phyloP scores from a whole-genome alignment of 306 rosid species.

The Nissolia schottii region DNA sequence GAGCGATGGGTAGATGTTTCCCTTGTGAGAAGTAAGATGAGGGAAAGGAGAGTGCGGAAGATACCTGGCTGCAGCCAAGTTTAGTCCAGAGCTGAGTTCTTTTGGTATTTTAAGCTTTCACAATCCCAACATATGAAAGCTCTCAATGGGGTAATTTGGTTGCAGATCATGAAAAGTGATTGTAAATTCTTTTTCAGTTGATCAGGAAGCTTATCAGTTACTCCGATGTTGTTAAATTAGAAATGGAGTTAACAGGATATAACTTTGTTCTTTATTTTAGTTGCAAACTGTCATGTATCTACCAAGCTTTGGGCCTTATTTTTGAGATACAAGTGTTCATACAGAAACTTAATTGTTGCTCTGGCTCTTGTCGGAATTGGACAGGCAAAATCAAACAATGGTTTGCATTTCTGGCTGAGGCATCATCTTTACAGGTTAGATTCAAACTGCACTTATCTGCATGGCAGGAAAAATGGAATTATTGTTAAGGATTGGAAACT shows the following conservation, averaged over 20 bases:
- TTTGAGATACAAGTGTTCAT: not conserved
- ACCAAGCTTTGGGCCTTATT: not conserved
- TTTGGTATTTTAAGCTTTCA: not conserved
- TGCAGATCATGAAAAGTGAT: constrained; percentile 11
- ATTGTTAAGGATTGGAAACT: not conserved
- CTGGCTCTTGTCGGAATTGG: not conserved
- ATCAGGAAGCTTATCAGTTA: constrained; percentile 2
- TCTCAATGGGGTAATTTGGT: constrained; percentile 9
- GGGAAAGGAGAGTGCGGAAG: constrained; percentile 55
- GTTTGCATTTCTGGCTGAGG: not conserved
- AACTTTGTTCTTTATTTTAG: not conserved
- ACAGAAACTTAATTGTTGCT: not conserved
- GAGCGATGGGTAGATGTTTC: constrained; percentile 69
- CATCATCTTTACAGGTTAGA: not conserved
- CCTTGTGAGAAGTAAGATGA: constrained; percentile 59
- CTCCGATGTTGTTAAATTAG: not conserved
- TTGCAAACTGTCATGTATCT: not conserved
- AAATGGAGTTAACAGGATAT: not conserved
- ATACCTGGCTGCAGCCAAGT: constrained; percentile 56
- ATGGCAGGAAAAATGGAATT: not conserved
- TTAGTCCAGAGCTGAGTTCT: constrained; percentile 15
- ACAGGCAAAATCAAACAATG: not conserved
- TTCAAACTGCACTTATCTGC: not conserved
- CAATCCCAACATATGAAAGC: constrained; percentile 6
- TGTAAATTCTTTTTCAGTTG: not conserved